Conservation (phyloP, 1,284 basidiomycete genomes). For the Rhodofomes roseus region DNA sequence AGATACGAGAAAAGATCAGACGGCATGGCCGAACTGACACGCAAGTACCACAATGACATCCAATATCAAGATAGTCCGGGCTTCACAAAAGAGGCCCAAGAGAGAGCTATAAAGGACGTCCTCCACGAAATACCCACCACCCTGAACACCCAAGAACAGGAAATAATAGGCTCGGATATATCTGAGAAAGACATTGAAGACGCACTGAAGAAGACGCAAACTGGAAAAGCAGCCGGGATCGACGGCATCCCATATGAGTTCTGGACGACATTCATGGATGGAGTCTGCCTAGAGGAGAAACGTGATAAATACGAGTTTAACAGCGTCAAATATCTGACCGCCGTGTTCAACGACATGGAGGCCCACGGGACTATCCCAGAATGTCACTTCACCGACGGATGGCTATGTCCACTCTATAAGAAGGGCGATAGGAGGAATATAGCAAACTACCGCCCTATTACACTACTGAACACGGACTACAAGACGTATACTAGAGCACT, state of each 20-base stretch:
- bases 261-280: slow-evolving; percentile 16
- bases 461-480: slow-evolving; percentile 31
- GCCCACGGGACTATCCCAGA: not conserved
- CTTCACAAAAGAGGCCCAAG: not conserved
- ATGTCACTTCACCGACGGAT: slow-evolving; percentile 24
- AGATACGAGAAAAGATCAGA: not conserved
- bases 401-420: slow-evolving; percentile 34
- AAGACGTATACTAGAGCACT: slow-evolving; percentile 24
- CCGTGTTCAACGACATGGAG: not conserved
- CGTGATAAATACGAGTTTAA: no score
- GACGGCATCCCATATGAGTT: slow-evolving; percentile 22
- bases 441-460: slow-evolving; percentile 32
- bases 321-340: not conserved
- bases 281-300: slow-evolving; percentile 10
- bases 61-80: not conserved
- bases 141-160: not conserved
- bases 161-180: not conserved
- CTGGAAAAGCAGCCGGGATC: slow-evolving; percentile 12
- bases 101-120: not conserved
- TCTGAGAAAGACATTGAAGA: not conserved
- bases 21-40: not conserved
- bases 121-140: not conserved
- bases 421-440: slow-evolving; percentile 26
- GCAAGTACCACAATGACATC: not conserved
- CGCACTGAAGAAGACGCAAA: not conserved